Base-by-base conservation (phyloP, 192 early-diverging fungal genomes). In the Backusella tarrabulga region DNA sequence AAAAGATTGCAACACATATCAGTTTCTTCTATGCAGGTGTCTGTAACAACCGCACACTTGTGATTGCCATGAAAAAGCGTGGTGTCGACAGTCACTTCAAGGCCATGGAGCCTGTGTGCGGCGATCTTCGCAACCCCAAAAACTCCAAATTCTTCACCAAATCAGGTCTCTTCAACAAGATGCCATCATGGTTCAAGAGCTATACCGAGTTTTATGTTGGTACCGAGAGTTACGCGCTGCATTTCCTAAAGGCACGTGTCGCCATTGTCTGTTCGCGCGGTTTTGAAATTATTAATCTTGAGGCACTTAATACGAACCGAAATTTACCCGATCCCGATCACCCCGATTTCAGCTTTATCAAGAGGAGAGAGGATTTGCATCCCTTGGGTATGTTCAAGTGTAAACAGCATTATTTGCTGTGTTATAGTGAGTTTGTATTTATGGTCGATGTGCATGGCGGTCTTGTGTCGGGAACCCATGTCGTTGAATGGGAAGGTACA, bases 231-330 rank as follows among this genome's bases (percentile, higher is more conserved):
- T 92, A 87, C 34, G 92, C 93, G 21, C 84, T 98, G 54, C 93
- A 97, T 81, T 96, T 95, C 76, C 81, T 97, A 75, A 91, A 90
- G 34, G 92, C 92, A 29, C 93, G 91, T 26, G 83, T 98, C 17
- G 93, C 91, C 74, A 93, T 98, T 12, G 97, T 95, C 15, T 96
- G 95, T 81, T 83, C 87, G 34, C 95, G 95, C 73, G 97, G 97
- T 0, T 98, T 98, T 80, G 97, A 98, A 78, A 87, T 98, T 56
- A 93, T 98, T 12, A 92, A 97, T 79, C 79, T 97, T 69, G 91
- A 93, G 2, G 90, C 92, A 6, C 84, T 96, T 42, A 89, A 93
- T 35, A 95, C 93, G 6, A 94, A 96, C 80, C 91, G 89, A 60
- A 85, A 90, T 44, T 82, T 98, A 46, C 85, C 96, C 67, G 94